Evolutionary conservation across 495 filamentous ascomycete genomes (phyloP).

Genomic region (Penicillium paxilli): DNA sequence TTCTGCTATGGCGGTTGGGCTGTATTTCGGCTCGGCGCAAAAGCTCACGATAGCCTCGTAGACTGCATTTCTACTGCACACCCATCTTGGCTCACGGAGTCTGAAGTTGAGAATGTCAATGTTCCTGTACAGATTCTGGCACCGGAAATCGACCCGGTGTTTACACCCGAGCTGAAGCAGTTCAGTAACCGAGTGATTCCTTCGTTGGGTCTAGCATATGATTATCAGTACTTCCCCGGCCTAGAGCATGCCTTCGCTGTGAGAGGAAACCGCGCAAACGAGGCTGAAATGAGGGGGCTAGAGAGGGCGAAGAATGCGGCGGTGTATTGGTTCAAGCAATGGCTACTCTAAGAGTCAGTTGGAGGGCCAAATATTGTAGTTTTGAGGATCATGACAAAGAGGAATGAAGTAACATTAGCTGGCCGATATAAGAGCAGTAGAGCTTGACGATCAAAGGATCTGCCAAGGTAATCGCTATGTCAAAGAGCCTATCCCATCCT

Average conservation of each 20-base stretch:
- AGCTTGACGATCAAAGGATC: background rate
- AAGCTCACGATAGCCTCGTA: conserved; percentile 42
- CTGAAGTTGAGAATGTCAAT: conserved; percentile 51
- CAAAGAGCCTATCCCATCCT: background rate
- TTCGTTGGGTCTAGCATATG: conserved; percentile 45
- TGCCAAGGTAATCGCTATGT: background rate
- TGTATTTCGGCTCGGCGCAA: conserved; percentile 18
- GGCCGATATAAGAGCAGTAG: background rate
- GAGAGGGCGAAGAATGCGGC: conserved; percentile 18
- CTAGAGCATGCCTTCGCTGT: conserved; percentile 51
- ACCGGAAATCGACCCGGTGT: conserved; percentile 52
- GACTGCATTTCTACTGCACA: conserved; percentile 56
- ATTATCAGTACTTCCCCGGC: conserved; percentile 59
- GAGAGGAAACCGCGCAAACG: conserved; percentile 42
- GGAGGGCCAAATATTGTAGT: background rate
- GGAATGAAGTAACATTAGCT: background rate
- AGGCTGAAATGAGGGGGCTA: conserved; percentile 14
- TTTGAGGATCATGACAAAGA: background rate
- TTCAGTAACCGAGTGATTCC: conserved; percentile 43
- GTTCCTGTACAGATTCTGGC: conserved; percentile 61
- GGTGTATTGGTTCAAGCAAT: conserved; percentile 16
- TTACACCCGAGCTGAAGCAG: conserved; percentile 52
- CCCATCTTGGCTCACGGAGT: conserved; percentile 46
- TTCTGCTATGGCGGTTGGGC: conserved; percentile 66
- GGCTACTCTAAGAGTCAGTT: background rate